These are phyloP conservation scores for Penicillium angulare DNA, from an alignment of 495 filamentous ascomycete species.

Conservation along the genomic window DNA sequence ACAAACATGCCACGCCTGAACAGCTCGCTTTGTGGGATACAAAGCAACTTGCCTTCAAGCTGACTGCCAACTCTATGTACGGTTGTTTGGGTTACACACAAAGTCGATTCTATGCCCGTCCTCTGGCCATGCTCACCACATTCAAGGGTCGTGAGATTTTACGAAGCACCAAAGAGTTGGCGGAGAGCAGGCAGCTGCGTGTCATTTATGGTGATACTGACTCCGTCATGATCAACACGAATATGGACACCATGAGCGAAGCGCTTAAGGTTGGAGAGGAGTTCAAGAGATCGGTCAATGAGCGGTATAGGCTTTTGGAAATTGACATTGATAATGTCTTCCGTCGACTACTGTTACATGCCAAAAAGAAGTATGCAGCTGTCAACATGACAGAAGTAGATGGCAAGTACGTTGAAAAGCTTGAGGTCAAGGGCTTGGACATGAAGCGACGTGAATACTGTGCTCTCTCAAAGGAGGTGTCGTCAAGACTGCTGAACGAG, in stretches of 20 bases:
- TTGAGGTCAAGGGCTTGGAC: conserved; percentile 97
- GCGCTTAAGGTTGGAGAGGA: conserved; percentile 84
- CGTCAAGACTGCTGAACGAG: conserved; percentile 76
- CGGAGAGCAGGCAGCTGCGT: conserved; percentile 79
- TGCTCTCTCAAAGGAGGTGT: conserved; percentile 88
- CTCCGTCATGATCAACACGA: conserved; percentile 99
- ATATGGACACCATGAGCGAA: conserved; percentile 88
- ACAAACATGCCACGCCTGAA: conserved; percentile 79
- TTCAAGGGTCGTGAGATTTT: conserved; percentile 98
- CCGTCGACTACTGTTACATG: conserved; percentile 86
- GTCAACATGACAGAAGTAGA: conserved; percentile 88
- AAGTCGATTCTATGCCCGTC: conserved; percentile 94
- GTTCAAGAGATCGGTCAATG: conserved; percentile 80
- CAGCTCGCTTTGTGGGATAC: conserved; percentile 96
- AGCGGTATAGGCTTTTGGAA: conserved; percentile 83
- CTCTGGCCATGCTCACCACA: conserved; percentile 92
- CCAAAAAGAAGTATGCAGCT: conserved; percentile 99
- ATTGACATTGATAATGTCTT: conserved; percentile 99
- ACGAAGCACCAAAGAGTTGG: conserved; percentile 88
- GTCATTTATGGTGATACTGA: conserved; percentile 99
- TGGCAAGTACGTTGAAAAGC: conserved; percentile 87
- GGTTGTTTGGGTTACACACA: conserved; percentile 95
- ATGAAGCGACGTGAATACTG: conserved; percentile 98
- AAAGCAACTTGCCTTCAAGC: conserved; percentile 92
- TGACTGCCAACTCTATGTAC: conserved; percentile 99